Evolutionary conservation across 2,329 filamentous ascomycete species (phyloP), one percentile per base, ranked within the genome.

Genomic region (Alternaria sp.): DNA sequence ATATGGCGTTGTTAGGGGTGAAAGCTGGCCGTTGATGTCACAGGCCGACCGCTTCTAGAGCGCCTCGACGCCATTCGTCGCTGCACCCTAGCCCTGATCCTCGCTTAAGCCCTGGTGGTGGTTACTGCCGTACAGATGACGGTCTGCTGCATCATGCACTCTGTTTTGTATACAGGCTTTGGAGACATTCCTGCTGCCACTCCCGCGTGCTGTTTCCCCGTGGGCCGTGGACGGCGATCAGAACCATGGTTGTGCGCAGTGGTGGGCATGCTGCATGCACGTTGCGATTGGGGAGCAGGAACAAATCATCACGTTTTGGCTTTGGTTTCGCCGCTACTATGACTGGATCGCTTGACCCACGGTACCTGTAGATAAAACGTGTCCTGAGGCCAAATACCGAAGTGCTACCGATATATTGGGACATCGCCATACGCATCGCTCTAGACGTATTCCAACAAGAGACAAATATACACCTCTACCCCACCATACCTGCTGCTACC

Each of bases 11-110:
- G 61, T 60, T 66, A 65, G 68, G 66, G 66, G 66, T 65, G 61
- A 68, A 62, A 67, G 67, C 65, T 68, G 69, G 65, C 66, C 69
- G 71, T 76, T 76, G 73, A 75, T 74, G 74, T 77, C 74, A 77
- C 72, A 70, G 71, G 70, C 65, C 67, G 63, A 67, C 63, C 63
- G 63, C 58, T 29, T 65, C 62, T 60, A 55, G 62, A 54, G 58
- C 51, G 62, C 55, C 51, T 53, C 60, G 60, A 60, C 48, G 52
- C 65, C 62, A 74, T 75, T 75, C 71, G 72, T 63, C 63, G 66
- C 60, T 62, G 58, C 63, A 55, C 54, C 37, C 67, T 74, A 62
- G 67, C 63, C 29, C 58, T 51, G 52, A 52, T 44, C 28, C 67
- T 75, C 73, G 74, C 74, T 74, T 75, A 74, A 6, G 56, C 58